phyloP scores from a whole-genome alignment of 331 rosid species.

The Quercus phellos region DNA sequence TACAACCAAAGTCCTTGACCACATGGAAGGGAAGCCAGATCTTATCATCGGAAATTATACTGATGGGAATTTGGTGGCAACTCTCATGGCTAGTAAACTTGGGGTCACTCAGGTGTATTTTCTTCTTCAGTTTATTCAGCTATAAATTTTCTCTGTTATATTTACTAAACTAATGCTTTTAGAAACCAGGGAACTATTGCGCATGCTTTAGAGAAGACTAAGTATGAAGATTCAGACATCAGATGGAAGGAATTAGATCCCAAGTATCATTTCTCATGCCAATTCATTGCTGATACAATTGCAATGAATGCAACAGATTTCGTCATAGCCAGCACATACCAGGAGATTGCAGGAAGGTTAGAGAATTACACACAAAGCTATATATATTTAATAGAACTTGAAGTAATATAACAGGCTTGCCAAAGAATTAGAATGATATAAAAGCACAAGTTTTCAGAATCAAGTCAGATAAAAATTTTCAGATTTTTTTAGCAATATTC shows the following conservation, averaged over 20 bases:
- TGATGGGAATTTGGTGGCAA: conserved; percentile 88
- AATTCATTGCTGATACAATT: conserved; percentile 82
- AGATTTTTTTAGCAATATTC: background rate
- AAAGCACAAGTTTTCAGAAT: too few relatives aligned
- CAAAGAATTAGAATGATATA: too few relatives aligned
- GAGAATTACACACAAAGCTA: background rate
- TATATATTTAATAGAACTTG: background rate
- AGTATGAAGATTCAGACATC: conserved; percentile 84
- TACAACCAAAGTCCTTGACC: conserved; percentile 48
- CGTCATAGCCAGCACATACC: conserved; percentile 89
- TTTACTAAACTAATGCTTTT: conserved; percentile 2
- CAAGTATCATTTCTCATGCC: conserved; percentile 92
- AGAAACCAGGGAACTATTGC: conserved; percentile 76
- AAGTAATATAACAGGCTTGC: background rate
- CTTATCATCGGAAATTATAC: conserved; percentile 84
- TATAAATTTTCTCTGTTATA: background rate
- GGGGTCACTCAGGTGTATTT: conserved; percentile 70
- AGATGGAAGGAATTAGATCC: conserved; percentile 89
- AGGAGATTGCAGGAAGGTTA: conserved; percentile 95
- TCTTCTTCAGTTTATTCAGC: conserved; percentile 4
- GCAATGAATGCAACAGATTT: conserved; percentile 96
- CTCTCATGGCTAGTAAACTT: conserved; percentile 78
- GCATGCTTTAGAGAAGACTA: conserved; percentile 92
- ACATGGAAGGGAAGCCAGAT: conserved; percentile 78
- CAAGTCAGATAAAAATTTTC: too few relatives aligned